These are phyloP conservation scores for Lanzia echinophila DNA, from an alignment of 2,329 filamentous ascomycete genomes.

Conservation along the genomic window DNA sequence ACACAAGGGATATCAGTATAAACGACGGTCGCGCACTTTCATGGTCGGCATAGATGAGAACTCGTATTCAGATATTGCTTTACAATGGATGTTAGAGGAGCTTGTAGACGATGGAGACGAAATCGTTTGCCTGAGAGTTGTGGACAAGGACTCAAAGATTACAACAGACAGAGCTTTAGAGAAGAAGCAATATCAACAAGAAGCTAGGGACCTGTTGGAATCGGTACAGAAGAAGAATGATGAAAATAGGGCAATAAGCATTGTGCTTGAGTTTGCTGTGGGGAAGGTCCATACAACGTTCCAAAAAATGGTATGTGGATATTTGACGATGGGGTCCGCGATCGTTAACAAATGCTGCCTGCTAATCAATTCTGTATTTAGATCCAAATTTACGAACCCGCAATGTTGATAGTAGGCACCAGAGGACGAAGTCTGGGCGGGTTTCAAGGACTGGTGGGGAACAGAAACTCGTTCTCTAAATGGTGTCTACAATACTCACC, in stretches of 20 bases:
- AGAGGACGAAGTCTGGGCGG: slow-evolving; percentile 61
- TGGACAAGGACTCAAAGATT: slow-evolving; percentile 64
- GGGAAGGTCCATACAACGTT: slow-evolving; percentile 68
- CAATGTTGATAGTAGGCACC: slow-evolving; percentile 66
- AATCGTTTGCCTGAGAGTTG: slow-evolving; percentile 64
- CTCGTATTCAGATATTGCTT: slow-evolving; percentile 66
- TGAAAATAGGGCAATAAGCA: slow-evolving; percentile 63
- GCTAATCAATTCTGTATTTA: slow-evolving; percentile 28
- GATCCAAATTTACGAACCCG: slow-evolving; percentile 69
- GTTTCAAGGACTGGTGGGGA: slow-evolving; percentile 62
- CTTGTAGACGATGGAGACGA: slow-evolving; percentile 73
- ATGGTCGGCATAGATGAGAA: slow-evolving; percentile 68
- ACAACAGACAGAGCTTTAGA: slow-evolving; percentile 53
- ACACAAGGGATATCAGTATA: slow-evolving; percentile 64
- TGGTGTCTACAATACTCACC: slow-evolving; percentile 70
- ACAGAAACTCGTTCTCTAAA: slow-evolving; percentile 57
- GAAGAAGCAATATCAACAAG: slow-evolving; percentile 54
- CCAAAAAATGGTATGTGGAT: slow-evolving; percentile 57
- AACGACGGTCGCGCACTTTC: slow-evolving; percentile 61
- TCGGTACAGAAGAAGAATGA: slow-evolving; percentile 63
- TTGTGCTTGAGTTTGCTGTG: slow-evolving; percentile 65
- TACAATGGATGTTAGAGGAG: slow-evolving; percentile 70
- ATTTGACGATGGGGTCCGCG: too few relatives aligned
- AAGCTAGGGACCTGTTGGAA: slow-evolving; percentile 58
- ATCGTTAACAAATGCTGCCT: too few relatives aligned